Evolutionary conservation across 73 alveolate species (phyloP), one percentile per base, ranked within the genome.

Genomic region (Paramecium octaurelia): DNA sequence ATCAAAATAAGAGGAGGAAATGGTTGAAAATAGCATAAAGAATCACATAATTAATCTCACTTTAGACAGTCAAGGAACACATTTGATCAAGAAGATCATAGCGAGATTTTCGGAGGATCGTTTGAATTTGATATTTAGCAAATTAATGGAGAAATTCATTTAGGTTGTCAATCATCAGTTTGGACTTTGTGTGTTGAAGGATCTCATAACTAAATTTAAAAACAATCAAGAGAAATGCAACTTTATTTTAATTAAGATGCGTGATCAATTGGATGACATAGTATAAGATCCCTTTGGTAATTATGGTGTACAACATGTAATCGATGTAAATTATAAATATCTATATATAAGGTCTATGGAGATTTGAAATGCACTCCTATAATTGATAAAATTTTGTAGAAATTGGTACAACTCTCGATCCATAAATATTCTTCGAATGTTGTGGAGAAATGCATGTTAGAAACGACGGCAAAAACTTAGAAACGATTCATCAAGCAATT

Each of bases 371-470:
- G 91, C 31, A 27, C 43, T 3, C 54, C 27, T 11, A 80, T 80
- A 20, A 42, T 80, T 4, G 91, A 80, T 42, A 40, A 64, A 44
- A 80, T 80, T 11, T 20, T 80, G 3, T 44, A 80, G 48, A 80
- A 80, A 80, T 80, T 80, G 46, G 76, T 80, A 1, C 34, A 80
- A 80, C 27, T 80, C 20, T 80, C 91, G 8, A 80, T 80, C 12
- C 91, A 80, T 6, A 80, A 80, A 80, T 80, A 80, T 48, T 80
- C 91, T 18, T 80, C 91, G 12, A 80, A 80, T 80, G 91, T 80
- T 12, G 73, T 80, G 11, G 91, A 80, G 58, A 80, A 80, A 24
- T 80, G 91, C 14, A 80, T 80, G 0, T 80, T 80, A 18, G 91
- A 80, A 20, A 80, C 91, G 1, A 44, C 91, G 0, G 24, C 38